Base-by-base conservation (phyloP, 495 filamentous ascomycete genomes). In the Geopyxis carbonaria region DNA sequence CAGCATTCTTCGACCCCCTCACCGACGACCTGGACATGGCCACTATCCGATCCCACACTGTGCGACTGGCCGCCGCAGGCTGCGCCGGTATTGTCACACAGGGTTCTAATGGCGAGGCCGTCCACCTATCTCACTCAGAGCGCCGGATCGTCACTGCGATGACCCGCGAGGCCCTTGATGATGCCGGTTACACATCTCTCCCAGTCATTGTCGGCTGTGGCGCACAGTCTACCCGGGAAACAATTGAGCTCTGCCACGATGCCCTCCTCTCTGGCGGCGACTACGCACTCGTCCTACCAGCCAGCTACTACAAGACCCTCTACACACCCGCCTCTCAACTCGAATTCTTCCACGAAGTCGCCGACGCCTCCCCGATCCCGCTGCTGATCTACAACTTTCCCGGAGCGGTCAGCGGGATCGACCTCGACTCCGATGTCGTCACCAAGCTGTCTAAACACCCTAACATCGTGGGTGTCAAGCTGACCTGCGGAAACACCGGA, bases 351-450 rank as follows among this genome's bases (percentile, higher is more conserved):
- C 66, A 62, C 25, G 66, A 71, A 28, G 79, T 93, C 18, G 85
- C 85, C 19, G 70, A 76, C 51, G 70, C 72, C 5, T 89, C 81
- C 1, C 86, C 84, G 4, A 69, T 94, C 32, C 86, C 85, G 0
- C 68, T 94, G 41, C 64, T 93, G 44, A 85, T 94, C 55, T 94
- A 94, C 66, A 94, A 93, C 63, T 94, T 76, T 61, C 85, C 85
- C 21, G 81, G 73, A 13, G 86, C 80, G 2, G 79, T 78, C 22
- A 64, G 70, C 9, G 85, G 86, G 9, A 62, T 89, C 38, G 85
- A 93, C 53, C 73, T 93, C 32, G 75, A 68, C 38, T 89, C 81
- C 0, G 82, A 92, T 50, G 65, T 73, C 44, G 80, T 93, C 56
- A 64, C 78, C 35, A 59, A 72, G 37, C 69, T 93, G 14, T 59